Evolutionary conservation across 2,329 filamentous ascomycete species (phyloP).

Genomic region (Akanthomyces muscarius): DNA sequence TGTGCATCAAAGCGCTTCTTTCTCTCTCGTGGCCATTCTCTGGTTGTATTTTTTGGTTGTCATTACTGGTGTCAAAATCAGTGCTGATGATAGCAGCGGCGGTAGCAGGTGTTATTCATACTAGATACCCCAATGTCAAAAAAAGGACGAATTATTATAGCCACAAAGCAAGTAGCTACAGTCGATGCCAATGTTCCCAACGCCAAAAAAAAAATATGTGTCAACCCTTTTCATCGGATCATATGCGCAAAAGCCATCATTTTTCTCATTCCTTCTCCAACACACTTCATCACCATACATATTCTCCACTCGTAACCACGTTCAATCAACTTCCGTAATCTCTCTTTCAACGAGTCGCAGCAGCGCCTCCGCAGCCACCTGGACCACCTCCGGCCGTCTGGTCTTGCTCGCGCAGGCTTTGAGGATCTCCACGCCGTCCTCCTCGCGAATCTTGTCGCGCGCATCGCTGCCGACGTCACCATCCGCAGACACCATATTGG

Average conservation of each 20-base stretch:
- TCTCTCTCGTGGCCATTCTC: neutral
- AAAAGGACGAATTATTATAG: neutral
- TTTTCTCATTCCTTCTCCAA: neutral
- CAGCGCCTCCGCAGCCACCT: slow-evolving; percentile 67
- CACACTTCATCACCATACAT: neutral
- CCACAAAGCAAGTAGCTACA: neutral
- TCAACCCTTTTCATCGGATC: neutral
- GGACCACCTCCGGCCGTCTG: slow-evolving; percentile 64
- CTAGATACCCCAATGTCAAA: neutral
- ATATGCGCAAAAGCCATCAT: neutral
- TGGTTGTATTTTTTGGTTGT: neutral
- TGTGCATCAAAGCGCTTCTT: neutral
- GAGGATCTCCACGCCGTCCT: slow-evolving; percentile 62
- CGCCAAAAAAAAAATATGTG: neutral
- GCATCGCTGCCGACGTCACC: slow-evolving; percentile 62
- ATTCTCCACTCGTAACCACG: neutral
- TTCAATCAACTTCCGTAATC: slow-evolving; percentile 19
- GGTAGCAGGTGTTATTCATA: neutral
- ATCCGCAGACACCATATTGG: slow-evolving; percentile 66
- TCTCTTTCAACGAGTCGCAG: slow-evolving; percentile 57
- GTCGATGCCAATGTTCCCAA: slow-evolving; percentile 2
- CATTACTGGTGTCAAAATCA: neutral
- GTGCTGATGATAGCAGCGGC: neutral
- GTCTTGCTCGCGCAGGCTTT: slow-evolving; percentile 67
- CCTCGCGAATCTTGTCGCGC: slow-evolving; percentile 55